Percentiles rank a stretch among this genome's conserved stretches.
Conservation (phyloP, 73 alveolate genomes). For the Blepharisma japonicum region DNA sequence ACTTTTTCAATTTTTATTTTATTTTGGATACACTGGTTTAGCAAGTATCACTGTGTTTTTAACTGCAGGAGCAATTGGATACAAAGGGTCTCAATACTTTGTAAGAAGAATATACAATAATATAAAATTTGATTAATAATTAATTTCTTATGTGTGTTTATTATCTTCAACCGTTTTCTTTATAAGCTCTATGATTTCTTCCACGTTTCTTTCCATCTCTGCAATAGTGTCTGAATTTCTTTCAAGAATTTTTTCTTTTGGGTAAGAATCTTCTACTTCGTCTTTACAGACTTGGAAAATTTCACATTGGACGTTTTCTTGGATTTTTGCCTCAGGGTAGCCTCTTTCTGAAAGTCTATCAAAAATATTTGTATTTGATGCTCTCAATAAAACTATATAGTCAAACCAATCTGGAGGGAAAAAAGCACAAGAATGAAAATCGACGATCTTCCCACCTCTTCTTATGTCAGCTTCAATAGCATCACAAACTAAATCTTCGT, state of each 20-base stretch:
- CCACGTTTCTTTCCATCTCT: slow-evolving; percentile 36
- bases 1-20: slow-evolving; percentile 14
- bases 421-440: slow-evolving; percentile 93
- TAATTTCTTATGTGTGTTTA: background rate
- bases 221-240: background rate
- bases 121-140: background rate
- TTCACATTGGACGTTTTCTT: slow-evolving; percentile 97
- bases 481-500: slow-evolving; percentile 91
- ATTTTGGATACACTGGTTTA: slow-evolving; percentile 13
- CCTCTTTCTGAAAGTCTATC: slow-evolving; percentile 95
- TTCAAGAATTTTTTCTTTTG: background rate
- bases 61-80: slow-evolving; percentile 15
- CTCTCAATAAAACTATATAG: slow-evolving; percentile 82
- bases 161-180: slow-evolving; percentile 27
- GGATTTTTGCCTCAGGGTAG: slow-evolving; percentile 86
- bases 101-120: slow-evolving; percentile 15
- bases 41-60: slow-evolving; percentile 4
- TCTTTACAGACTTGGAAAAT: slow-evolving; percentile 92
- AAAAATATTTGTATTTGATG: slow-evolving; percentile 87
- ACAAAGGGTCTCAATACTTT: slow-evolving; percentile 4
- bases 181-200: slow-evolving; percentile 32
- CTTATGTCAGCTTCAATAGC: slow-evolving; percentile 55
- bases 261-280: slow-evolving; percentile 83
- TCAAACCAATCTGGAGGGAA: slow-evolving; percentile 96
- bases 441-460: slow-evolving; percentile 86